A percentile compares a stretch with the other conserved stretches of the same genome.
phyloP scores from a whole-genome alignment of 768 basidiomycete species.

The Pisolithus tinctorius region DNA sequence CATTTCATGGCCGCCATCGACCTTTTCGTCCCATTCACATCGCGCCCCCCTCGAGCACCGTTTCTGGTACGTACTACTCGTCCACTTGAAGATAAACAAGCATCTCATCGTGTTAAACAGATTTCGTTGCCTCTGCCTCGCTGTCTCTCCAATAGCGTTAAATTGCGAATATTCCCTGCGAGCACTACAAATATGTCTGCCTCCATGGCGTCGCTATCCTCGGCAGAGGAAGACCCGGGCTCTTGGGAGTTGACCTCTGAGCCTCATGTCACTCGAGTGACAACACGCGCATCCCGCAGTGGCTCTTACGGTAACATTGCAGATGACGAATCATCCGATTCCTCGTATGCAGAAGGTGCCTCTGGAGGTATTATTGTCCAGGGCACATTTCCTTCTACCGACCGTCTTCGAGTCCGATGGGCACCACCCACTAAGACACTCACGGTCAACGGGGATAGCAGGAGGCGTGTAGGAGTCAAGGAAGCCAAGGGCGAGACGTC shows the following conservation, averaged over 20 bases:
- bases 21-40: slow-evolving; percentile 64
- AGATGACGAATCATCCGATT: slow-evolving; percentile 78
- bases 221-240: slow-evolving; percentile 60
- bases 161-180: slow-evolving; percentile 68
- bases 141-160: slow-evolving; percentile 71
- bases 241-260: slow-evolving; percentile 76
- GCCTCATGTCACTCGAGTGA: slow-evolving; percentile 59
- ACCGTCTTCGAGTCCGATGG: slow-evolving; percentile 73
- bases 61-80: slow-evolving; percentile 47
- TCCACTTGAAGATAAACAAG: background rate
- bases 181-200: slow-evolving; percentile 37
- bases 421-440: slow-evolving; percentile 53
- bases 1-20: slow-evolving; percentile 82
- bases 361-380: slow-evolving; percentile 62
- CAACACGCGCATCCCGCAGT: slow-evolving; percentile 44
- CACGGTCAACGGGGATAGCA: slow-evolving; percentile 39
- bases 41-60: slow-evolving; percentile 65
- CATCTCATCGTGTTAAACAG: slow-evolving; percentile 29
- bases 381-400: slow-evolving; percentile 73
- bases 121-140: slow-evolving; percentile 73
- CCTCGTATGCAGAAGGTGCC: slow-evolving; percentile 43
- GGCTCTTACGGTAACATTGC: slow-evolving; percentile 67
- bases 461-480: slow-evolving; percentile 63
- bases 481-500: slow-evolving; percentile 64
- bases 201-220: slow-evolving; percentile 73